phyloP scores from a whole-genome alignment of 352 stramenopile species.

The Globisporangium cystogenes region DNA sequence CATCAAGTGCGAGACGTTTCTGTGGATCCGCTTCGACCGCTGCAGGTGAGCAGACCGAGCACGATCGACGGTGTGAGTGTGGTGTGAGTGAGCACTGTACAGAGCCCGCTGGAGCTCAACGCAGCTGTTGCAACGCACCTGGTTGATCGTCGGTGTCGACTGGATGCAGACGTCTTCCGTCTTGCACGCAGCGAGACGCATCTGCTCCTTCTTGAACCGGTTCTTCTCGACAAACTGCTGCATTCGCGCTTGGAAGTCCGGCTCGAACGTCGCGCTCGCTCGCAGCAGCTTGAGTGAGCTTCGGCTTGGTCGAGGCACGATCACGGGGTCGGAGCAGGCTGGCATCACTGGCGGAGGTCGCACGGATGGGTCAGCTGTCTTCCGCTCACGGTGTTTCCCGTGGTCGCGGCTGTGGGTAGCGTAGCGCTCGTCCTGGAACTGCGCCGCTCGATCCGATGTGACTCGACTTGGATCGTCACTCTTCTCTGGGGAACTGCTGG shows the following conservation, averaged over 20 bases:
- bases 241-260: conserved; percentile 61
- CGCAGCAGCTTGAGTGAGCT: conserved; percentile 35
- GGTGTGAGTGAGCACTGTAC: too few species aligned
- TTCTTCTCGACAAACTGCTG: conserved; percentile 33
- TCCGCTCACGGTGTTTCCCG: background rate
- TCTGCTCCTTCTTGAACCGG: conserved; percentile 36
- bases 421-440: background rate
- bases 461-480: background rate
- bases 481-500: background rate
- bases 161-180: conserved; percentile 21
- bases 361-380: background rate
- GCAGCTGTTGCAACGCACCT: conserved; percentile 29
- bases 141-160: conserved; percentile 46
- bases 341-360: background rate
- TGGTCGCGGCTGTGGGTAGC: too few species aligned
- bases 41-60: conserved; percentile 2
- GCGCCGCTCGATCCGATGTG: background rate
- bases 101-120: too few species aligned
- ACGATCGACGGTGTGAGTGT: too few species aligned
- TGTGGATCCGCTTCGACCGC: conserved; percentile 52
- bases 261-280: conserved; percentile 43
- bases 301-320: conserved; percentile 12
- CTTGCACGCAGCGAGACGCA: conserved; percentile 31
- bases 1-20: conserved; percentile 56
- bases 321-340: background rate